Base-by-base conservation (phyloP, 805 yeast genomes). In the Zygoascus bituminiphila region DNA sequence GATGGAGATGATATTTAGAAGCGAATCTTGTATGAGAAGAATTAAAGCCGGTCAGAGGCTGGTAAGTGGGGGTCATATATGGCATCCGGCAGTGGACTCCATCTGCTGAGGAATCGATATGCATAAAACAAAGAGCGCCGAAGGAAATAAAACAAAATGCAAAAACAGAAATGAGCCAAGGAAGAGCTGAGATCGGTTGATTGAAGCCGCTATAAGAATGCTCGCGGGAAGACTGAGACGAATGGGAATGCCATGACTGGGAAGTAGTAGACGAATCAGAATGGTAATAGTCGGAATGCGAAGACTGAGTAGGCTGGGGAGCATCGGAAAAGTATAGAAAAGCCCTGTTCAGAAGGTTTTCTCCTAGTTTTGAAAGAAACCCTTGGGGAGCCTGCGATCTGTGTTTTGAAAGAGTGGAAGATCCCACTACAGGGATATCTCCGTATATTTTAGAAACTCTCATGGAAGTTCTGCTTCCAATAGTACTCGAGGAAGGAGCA, bases 61-160 rank as follows among this genome's bases (percentile, higher is more conserved):
- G 89, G 59, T 87, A 88, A 0, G 89, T 78, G 1, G 96, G 96
- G 44, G 75, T 78, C 96, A 88, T 88, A 61, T 73, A 82, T 5
- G 87, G 81, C 51, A 80, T 68, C 36, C 80, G 68, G 62, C 97
- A 88, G 42, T 71, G 66, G 24, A 19, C 20, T 15, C 39, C 39
- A 15, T 36, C 39, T 12, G 17, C 20, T 4, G 10, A 19, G 22
- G 39, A 14, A 36, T 36, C 17, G 17, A 36, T 19, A 36, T 36
- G 39, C 12, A 36, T 17, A 36, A 36, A 36, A 36, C 39, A 36
- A 20, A 36, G 20, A 17, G 22, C 39, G 20, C 39, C 20, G 21
- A n/a, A 36, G 22, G 17, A 36, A 17, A 36, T 12, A 19, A 36
- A 36, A 19, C 22, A 15, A 14, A 36, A 36, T 36, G 39, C 39